Conservation (phyloP, 2,329 filamentous ascomycete species). For the Phoma sp. region DNA sequence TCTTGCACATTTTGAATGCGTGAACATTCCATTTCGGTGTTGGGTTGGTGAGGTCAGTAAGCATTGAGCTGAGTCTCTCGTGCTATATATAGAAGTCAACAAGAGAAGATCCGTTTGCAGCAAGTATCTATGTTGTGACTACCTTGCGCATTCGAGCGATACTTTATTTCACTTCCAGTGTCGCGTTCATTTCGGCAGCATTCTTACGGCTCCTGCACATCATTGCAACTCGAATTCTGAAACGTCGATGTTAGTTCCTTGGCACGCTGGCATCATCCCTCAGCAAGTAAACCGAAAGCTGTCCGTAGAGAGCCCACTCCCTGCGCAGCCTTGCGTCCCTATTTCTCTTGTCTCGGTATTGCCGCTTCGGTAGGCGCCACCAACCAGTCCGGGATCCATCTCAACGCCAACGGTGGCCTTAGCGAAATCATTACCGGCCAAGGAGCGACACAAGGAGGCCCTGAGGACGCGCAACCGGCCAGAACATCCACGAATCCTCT, state of each 20-base stretch:
- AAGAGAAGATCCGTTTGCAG: not conserved
- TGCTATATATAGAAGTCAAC: constrained; percentile 8
- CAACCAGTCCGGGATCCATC: constrained; percentile 27
- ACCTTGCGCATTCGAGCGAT: not conserved
- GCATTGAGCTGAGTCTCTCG: constrained; percentile 3
- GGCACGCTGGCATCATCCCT: constrained; percentile 14
- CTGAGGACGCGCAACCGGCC: constrained; percentile 31
- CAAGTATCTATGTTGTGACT: not conserved
- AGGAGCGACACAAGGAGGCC: constrained; percentile 29
- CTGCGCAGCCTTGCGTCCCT: constrained; percentile 25
- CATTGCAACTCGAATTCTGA: constrained; percentile 33
- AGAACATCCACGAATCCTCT: constrained; percentile 17
- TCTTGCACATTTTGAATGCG: not conserved
- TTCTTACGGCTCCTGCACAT: constrained; percentile 25
- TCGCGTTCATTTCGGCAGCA: constrained; percentile 9
- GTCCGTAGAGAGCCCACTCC: constrained; percentile 21
- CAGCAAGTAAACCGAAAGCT: constrained; percentile 24
- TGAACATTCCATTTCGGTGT: not conserved
- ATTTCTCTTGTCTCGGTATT: constrained; percentile 32
- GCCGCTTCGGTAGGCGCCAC: constrained; percentile 34
- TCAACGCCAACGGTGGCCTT: constrained; percentile 44
- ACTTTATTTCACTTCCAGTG: not conserved
- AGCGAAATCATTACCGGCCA: constrained; percentile 43
- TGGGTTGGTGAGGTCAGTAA: constrained; percentile 8
- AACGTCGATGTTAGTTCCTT: constrained; percentile 37